Evolutionary conservation across 352 stramenopile species (phyloP), one percentile per base, ranked within the genome.

Genomic region (Globisporangium echinulatum): DNA sequence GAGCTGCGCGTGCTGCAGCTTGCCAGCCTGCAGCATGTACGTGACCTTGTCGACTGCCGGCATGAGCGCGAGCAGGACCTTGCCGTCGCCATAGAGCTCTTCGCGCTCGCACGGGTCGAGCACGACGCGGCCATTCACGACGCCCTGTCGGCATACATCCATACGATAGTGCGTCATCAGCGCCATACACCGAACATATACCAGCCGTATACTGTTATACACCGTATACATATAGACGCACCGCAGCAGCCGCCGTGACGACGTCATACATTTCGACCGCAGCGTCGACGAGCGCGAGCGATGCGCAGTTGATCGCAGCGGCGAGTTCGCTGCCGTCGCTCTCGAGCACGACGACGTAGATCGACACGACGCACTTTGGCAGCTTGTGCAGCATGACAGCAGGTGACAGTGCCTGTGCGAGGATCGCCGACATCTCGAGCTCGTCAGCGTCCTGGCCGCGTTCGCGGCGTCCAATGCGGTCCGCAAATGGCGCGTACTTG

Each of bases 221-320:
- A 17, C 39, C 6, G 57, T 7, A 38, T 46, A 11, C n/a, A 44
- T 4, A 25, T 25, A 25, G 14, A 50, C 63, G 50, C 47, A 68
- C 61, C 36, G 82, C 90, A 56, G 66, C 86, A 10, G 86, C 74
- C 6, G 86, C 79, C 33, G 88, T 88, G 39, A 97, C 88, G 36
- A 97, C 72, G 67, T 97, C 90, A 55, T 89, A 94, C 75, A 97
- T 94, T 70, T 97, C 90, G n/a, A 97, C 85, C 0, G 85, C 87
- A 7, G 87, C 88, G 53, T 97, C 86, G 7, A 85, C 82, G 5
- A 97, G 73, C 25, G 90, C 90, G 37, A 97, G 70, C 19, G 87
- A 97, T 38, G 90, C 89, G 49, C 78, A 90, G 56, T 90, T 93
- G 56, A 96, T 87, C 15, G 86, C 82, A 5, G 88, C 82, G 13